These are phyloP conservation scores for Candida oleophila DNA, from an alignment of 805 yeast species.

Conservation along the genomic window DNA sequence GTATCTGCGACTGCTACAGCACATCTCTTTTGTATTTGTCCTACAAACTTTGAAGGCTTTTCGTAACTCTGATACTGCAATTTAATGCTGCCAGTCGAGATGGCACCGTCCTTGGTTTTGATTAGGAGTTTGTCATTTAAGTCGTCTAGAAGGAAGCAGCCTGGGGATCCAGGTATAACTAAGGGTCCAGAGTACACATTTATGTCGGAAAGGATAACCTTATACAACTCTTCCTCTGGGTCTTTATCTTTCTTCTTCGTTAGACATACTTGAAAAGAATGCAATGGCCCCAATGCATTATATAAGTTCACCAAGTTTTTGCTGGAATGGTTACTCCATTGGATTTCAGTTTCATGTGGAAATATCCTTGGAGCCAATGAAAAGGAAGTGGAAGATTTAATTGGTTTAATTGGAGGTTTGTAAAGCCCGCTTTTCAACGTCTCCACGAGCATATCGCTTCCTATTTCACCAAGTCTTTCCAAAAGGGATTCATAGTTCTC, in stretches of 20 bases:
- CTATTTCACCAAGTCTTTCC: conserved; percentile 53
- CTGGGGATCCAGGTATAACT: conserved; percentile 13
- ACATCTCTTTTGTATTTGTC: conserved; percentile 45
- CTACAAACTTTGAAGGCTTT: conserved; percentile 34
- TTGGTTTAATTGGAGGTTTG: conserved; percentile 8
- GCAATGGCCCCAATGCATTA: conserved; percentile 58
- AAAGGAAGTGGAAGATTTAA: conserved; percentile 10
- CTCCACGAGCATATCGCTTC: conserved; percentile 56
- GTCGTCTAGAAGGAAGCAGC: conserved; percentile 17
- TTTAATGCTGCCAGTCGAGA: conserved; percentile 41
- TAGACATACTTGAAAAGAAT: conserved; percentile 35
- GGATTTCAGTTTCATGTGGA: conserved; percentile 39
- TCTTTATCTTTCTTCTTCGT: conserved; percentile 25
- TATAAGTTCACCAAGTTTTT: conserved; percentile 38
- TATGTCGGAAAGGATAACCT: conserved; percentile 51
- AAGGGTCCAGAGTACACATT: background rate
- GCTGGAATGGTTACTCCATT: conserved; percentile 46
- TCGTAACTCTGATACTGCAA: conserved; percentile 49
- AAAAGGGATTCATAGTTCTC: conserved; percentile 50
- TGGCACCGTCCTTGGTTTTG: conserved; percentile 43
- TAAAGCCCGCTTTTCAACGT: conserved; percentile 38
- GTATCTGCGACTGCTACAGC: conserved; percentile 23
- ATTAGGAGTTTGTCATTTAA: conserved; percentile 27
- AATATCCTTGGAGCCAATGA: conserved; percentile 61
- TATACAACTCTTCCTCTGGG: conserved; percentile 23